Evolutionary conservation across 805 yeast genomes (phyloP).

Genomic region (Saccharomycopsis sp.): DNA sequence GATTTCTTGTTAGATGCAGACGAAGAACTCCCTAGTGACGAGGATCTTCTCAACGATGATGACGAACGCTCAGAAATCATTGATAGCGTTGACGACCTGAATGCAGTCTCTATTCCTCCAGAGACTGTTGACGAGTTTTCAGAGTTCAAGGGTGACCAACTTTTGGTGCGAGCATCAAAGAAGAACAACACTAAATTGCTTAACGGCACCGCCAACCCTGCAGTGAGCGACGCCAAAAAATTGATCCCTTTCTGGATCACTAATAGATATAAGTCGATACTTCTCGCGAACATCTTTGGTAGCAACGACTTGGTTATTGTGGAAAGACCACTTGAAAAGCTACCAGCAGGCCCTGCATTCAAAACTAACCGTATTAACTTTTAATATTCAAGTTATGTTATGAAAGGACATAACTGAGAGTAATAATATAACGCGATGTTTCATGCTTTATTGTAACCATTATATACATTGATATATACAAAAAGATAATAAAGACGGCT

Average conservation of each 20-base stretch:
- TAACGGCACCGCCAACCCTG: conserved; percentile 10
- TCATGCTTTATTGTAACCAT: conserved; percentile 4
- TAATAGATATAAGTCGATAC: conserved; percentile 64
- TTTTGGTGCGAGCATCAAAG: conserved; percentile 1
- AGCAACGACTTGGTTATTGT: conserved; percentile 58
- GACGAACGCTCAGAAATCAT: not conserved
- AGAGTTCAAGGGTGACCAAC: conserved; percentile 9
- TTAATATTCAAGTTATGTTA: conserved; percentile 1
- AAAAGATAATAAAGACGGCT: not conserved
- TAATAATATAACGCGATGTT: conserved; percentile 12
- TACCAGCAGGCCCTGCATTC: conserved; percentile 52
- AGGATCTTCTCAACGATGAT: conserved; percentile 13
- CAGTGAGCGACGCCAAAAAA: not conserved
- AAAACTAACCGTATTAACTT: conserved; percentile 27
- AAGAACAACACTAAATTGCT: conserved; percentile 19
- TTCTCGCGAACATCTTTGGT: conserved; percentile 52
- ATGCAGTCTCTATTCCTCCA: not conserved
- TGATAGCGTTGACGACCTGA: not conserved
- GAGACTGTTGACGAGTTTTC: conserved; percentile 3
- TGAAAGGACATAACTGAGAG: too few relatives aligned
- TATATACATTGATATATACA: not conserved
- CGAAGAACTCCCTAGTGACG: conserved; percentile 18
- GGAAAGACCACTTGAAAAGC: conserved; percentile 63
- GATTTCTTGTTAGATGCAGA: conserved; percentile 26
- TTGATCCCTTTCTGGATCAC: conserved; percentile 62